Conservation (phyloP, 1,284 basidiomycete species). For the Xanthoconium separans region DNA sequence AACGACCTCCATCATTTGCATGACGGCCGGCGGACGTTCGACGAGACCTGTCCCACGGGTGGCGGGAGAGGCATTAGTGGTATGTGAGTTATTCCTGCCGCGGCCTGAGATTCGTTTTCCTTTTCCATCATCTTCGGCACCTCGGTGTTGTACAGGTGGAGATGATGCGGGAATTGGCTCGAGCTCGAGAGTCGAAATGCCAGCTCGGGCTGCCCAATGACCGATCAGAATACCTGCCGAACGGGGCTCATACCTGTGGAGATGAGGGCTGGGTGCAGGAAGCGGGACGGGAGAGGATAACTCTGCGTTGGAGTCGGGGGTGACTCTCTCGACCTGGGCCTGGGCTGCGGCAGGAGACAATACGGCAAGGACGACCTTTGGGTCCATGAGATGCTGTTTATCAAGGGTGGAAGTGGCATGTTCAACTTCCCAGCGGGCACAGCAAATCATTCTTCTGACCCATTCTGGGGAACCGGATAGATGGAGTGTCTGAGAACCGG, state of each 20-base stretch:
- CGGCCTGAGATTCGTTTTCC: conserved; percentile 31
- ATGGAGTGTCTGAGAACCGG: conserved; percentile 22
- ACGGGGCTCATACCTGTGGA: conserved; percentile 62
- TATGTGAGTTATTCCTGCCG: conserved; percentile 31
- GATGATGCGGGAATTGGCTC: conserved; percentile 38
- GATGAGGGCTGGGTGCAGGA: conserved; percentile 54
- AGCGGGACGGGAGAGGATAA: conserved; percentile 60
- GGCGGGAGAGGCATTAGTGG: conserved; percentile 10
- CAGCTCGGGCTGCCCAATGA: conserved; percentile 65
- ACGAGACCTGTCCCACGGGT: conserved; percentile 46
- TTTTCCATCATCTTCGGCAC: conserved; percentile 36
- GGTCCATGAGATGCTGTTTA: conserved; percentile 26
- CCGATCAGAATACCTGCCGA: conserved; percentile 59
- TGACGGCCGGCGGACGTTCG: conserved; percentile 67
- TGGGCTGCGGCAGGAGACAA: conserved; percentile 40
- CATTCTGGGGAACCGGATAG: conserved; percentile 63
- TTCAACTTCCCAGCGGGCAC: conserved; percentile 69
- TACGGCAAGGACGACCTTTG: conserved; percentile 62
- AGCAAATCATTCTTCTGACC: conserved; percentile 78
- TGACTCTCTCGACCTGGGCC: conserved; percentile 32
- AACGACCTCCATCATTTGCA: conserved; percentile 73
- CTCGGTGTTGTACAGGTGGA: conserved; percentile 20
- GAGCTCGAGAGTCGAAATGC: conserved; percentile 56
- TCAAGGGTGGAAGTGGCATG: conserved; percentile 33
- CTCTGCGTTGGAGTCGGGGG: conserved; percentile 30